These are phyloP conservation scores for Rhodotorula sp. DNA, from an alignment of 1,284 basidiomycete species.

Conservation along the genomic window DNA sequence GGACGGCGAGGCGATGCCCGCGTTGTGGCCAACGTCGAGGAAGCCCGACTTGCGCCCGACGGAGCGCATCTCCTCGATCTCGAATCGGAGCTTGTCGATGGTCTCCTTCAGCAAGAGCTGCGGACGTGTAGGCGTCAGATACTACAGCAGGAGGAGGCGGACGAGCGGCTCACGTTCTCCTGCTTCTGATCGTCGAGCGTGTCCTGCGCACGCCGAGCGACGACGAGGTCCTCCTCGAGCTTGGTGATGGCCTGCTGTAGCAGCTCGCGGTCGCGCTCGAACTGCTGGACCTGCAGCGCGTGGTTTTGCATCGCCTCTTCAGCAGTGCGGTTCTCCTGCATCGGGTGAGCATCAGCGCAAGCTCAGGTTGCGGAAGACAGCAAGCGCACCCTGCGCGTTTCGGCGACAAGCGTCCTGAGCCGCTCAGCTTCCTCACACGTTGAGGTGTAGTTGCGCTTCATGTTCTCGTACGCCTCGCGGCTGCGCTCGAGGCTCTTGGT, in stretches of 20 bases:
- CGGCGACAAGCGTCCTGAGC: slow-evolving; percentile 57
- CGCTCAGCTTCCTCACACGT: slow-evolving; percentile 70
- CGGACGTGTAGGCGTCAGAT: too few relatives aligned
- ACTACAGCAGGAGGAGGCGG: rapidly evolving
- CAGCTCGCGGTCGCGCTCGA: slow-evolving; percentile 61
- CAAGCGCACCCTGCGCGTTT: slow-evolving; percentile 30
- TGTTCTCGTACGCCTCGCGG: slow-evolving; percentile 66
- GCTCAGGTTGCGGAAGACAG: not conserved
- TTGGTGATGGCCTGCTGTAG: slow-evolving; percentile 67
- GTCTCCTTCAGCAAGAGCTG: slow-evolving; percentile 75
- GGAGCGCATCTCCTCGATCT: slow-evolving; percentile 79
- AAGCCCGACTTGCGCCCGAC: slow-evolving; percentile 54
- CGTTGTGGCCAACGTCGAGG: slow-evolving; percentile 45
- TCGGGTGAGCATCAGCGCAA: not conserved
- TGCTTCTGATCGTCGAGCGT: slow-evolving; percentile 84
- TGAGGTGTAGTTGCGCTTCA: slow-evolving; percentile 81
- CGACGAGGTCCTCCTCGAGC: slow-evolving; percentile 67
- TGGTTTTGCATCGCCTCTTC: slow-evolving; percentile 64
- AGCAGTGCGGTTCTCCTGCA: slow-evolving; percentile 61
- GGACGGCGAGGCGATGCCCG: slow-evolving; percentile 5
- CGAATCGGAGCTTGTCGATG: slow-evolving; percentile 83
- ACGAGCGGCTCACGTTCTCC: slow-evolving; percentile 64
- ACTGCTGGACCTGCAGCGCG: slow-evolving; percentile 46
- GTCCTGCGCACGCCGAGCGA: slow-evolving; percentile 68
- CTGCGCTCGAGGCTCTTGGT: slow-evolving; percentile 70